These are phyloP conservation scores for Pichia sp. DNA, from an alignment of 1,139 yeast genomes.

Conservation along the genomic window DNA sequence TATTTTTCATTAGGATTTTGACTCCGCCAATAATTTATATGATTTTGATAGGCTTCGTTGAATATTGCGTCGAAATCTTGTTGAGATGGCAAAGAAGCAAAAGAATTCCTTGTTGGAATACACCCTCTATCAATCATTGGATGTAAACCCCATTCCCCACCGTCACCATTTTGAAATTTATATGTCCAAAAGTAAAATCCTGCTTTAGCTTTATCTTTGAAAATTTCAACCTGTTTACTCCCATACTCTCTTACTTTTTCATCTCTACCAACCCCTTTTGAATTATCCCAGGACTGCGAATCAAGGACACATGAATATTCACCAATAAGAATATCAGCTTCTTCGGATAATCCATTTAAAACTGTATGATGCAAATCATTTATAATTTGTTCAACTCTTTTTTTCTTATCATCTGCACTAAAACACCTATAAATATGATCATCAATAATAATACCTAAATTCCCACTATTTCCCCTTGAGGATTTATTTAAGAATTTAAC, in stretches of 20 bases:
- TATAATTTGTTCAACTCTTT: slow-evolving; percentile 60
- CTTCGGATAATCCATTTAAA: slow-evolving; percentile 44
- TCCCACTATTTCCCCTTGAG: slow-evolving; percentile 34
- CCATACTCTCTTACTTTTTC: slow-evolving; percentile 42
- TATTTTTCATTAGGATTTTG: slow-evolving; percentile 53
- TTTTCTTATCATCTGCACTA: slow-evolving; percentile 63
- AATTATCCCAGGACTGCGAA: slow-evolving; percentile 61
- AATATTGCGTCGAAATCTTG: slow-evolving; percentile 39
- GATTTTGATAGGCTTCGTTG: slow-evolving; percentile 39
- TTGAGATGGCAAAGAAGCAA: slow-evolving; percentile 33
- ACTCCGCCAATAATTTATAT: slow-evolving; percentile 62
- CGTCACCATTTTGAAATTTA: slow-evolving; percentile 81
- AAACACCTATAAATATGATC: slow-evolving; percentile 85
- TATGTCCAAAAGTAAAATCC: slow-evolving; percentile 90
- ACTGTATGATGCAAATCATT: slow-evolving; percentile 49
- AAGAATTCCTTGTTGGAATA: slow-evolving; percentile 33
- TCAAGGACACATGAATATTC: slow-evolving; percentile 89
- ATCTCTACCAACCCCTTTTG: slow-evolving; percentile 39
- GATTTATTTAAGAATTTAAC: slow-evolving; percentile 53
- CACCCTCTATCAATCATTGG: slow-evolving; percentile 71
- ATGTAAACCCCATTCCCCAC: slow-evolving; percentile 93
- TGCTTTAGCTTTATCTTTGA: slow-evolving; percentile 47
- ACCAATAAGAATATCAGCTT: slow-evolving; percentile 75
- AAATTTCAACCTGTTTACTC: slow-evolving; percentile 37
- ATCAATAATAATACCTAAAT: slow-evolving; percentile 67